A percentile compares a stretch with the other conserved stretches of the same genome.
Evolutionary conservation across 371 early-diverging fungal genomes (phyloP).

Genomic region (Quaeritorhiza haematococci): DNA sequence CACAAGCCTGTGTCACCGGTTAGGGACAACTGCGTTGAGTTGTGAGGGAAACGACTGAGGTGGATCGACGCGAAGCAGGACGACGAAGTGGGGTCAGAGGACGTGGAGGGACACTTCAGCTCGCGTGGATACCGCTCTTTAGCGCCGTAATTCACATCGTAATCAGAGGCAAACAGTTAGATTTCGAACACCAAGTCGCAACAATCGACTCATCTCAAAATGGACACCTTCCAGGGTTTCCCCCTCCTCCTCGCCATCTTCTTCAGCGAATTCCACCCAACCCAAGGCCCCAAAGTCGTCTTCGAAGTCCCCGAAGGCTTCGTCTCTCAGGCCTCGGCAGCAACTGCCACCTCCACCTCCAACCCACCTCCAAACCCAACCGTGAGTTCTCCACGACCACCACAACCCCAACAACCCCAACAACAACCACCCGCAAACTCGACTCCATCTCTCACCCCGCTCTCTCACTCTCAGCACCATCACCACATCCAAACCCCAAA

Average conservation of each 20-base stretch:
- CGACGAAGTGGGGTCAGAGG: too few species aligned
- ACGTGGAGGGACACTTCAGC: too few species aligned
- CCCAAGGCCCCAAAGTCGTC: conserved; percentile 75
- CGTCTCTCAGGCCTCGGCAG: conserved; percentile 23
- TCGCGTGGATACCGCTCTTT: too few species aligned
- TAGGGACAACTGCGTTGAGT: too few species aligned
- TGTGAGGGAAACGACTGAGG: too few species aligned
- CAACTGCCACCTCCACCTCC: not conserved
- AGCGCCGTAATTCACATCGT: too few species aligned
- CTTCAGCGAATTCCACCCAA: conserved; percentile 79
- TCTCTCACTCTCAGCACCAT: not conserved
- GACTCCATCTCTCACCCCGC: not conserved
- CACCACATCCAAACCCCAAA: not conserved
- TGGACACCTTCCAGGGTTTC: conserved; percentile 44
- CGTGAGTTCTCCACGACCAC: conserved; percentile 1
- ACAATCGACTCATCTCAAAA: too few species aligned
- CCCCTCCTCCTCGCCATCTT: conserved; percentile 75
- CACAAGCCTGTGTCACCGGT: too few species aligned
- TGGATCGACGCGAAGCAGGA: too few species aligned
- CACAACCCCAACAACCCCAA: conserved; percentile 7
- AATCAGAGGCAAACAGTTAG: too few species aligned
- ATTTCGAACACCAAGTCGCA: too few species aligned
- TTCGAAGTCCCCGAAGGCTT: conserved; percentile 82
- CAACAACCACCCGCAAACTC: too few species aligned
- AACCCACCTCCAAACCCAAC: not conserved